These are phyloP conservation scores for Prototheca stagnorum DNA, from an alignment of 163 green algal genomes.

Conservation along the genomic window DNA sequence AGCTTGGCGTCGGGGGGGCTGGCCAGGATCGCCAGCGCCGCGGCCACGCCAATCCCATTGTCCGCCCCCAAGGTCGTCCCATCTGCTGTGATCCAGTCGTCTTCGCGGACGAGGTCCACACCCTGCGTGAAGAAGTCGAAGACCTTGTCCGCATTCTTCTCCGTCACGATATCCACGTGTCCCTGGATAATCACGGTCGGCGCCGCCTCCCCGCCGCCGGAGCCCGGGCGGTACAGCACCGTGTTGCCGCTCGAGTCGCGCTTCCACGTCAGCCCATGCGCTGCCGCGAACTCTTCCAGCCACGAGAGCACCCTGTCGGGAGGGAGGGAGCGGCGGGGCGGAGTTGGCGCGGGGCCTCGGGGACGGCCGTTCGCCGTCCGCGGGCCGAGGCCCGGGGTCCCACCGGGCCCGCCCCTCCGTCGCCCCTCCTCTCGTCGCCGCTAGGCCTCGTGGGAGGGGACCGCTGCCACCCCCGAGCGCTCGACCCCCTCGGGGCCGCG, in stretches of 20 bases:
- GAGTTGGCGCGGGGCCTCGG: no score
- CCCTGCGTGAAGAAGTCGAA: conserved; percentile 50
- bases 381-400: no score
- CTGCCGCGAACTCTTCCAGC: conserved; percentile 34
- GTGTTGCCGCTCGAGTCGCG: conserved; percentile 52
- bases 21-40: conserved; percentile 48
- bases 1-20: conserved; percentile 24
- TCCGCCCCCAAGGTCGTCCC: conserved; percentile 60
- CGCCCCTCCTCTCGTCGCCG: no score
- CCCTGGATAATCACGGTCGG: conserved; percentile 48
- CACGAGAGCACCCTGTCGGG: conserved; percentile 30
- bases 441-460: no score
- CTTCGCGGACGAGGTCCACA: conserved; percentile 26
- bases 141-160: conserved; percentile 36
- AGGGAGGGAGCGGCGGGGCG: no score
- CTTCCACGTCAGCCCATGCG: conserved; percentile 19
- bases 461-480: no score
- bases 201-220: conserved; percentile 33
- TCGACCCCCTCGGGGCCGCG: no score
- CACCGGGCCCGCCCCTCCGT: no score
- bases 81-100: conserved; percentile 27
- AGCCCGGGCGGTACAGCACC: conserved; percentile 37
- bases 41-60: conserved; percentile 55
- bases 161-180: conserved; percentile 64
- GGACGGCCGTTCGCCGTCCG: no score